phyloP scores from a whole-genome alignment of 2,329 filamentous ascomycete genomes.

The Paraphoma chrysanthemicola region DNA sequence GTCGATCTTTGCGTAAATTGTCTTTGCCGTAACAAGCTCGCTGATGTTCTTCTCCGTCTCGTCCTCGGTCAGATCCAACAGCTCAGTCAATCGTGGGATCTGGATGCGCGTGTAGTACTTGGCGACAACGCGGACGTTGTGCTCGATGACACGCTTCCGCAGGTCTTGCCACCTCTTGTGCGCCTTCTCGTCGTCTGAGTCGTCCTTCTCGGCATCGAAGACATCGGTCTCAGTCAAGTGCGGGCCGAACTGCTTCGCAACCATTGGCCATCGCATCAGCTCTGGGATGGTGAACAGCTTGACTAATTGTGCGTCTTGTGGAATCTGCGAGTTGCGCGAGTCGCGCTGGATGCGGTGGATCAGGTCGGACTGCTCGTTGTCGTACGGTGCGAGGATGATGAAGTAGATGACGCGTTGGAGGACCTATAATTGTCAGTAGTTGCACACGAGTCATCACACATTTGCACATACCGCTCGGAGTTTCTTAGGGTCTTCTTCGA shows the following conservation, averaged over 20 bases:
- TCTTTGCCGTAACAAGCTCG: constrained; percentile 95
- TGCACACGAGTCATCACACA: no score
- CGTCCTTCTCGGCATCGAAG: constrained; percentile 72
- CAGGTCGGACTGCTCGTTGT: constrained; percentile 98
- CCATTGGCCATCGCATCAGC: constrained; percentile 97
- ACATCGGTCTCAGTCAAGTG: constrained; percentile 90
- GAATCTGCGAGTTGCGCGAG: constrained; percentile 77
- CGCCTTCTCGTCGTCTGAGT: constrained; percentile 78
- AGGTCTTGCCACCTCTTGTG: constrained; percentile 90
- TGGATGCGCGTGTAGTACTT: constrained; percentile 99
- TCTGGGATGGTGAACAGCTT: constrained; percentile 95
- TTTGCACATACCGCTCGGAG: constrained; percentile 74
- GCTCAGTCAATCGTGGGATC: constrained; percentile 85
- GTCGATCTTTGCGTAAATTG: constrained; percentile 97
- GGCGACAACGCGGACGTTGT: constrained; percentile 96
- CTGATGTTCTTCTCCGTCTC: constrained; percentile 99
- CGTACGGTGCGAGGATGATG: constrained; percentile 92
- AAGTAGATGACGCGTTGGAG: constrained; percentile 97
- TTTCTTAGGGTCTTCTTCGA: constrained; percentile 87
- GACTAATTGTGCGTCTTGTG: constrained; percentile 82
- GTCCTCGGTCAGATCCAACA: constrained; percentile 90
- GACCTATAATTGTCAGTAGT: constrained; percentile 61
- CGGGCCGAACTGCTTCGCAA: constrained; percentile 85
- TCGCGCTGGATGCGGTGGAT: constrained; percentile 92
- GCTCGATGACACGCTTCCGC: constrained; percentile 97